These are phyloP conservation scores for Oryza australiensis DNA, from an alignment of 176 grass and related monocot species.

Conservation along the genomic window DNA sequence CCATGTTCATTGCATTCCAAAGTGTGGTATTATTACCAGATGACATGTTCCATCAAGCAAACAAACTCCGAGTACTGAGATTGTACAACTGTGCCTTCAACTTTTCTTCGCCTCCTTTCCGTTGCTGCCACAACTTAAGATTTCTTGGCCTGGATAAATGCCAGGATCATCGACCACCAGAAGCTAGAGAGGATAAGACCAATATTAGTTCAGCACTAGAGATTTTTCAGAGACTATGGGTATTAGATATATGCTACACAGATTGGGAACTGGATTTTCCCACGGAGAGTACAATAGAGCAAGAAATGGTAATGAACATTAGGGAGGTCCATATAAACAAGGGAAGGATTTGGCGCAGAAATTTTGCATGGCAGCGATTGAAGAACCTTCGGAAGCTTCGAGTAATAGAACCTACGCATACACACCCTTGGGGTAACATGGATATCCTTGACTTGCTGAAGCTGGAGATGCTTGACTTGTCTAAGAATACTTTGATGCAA, in stretches of 20 bases:
- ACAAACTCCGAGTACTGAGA: background rate
- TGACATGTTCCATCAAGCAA: background rate
- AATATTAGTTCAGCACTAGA: background rate
- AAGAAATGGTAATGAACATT: background rate
- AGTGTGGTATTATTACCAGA: background rate
- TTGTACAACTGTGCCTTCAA: background rate
- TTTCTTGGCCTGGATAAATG: constrained; percentile 16
- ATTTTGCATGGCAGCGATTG: background rate
- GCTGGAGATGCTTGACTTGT: constrained; percentile 12
- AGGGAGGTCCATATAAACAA: constrained; percentile 27
- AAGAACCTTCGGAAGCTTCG: background rate
- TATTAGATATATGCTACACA: background rate
- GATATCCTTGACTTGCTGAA: too few relatives aligned
- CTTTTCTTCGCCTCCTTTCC: constrained; percentile 16
- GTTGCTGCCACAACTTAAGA: background rate
- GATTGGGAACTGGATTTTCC: background rate
- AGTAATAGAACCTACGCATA: background rate
- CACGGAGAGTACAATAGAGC: background rate
- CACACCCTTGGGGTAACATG: too few relatives aligned
- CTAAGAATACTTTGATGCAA: background rate
- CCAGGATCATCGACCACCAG: background rate
- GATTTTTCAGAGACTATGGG: constrained; percentile 10
- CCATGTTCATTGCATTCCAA: background rate
- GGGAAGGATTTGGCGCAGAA: background rate
- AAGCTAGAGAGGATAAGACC: background rate